phyloP scores from a whole-genome alignment of 2,329 filamentous ascomycete genomes.

The Aspergillus sojae region DNA sequence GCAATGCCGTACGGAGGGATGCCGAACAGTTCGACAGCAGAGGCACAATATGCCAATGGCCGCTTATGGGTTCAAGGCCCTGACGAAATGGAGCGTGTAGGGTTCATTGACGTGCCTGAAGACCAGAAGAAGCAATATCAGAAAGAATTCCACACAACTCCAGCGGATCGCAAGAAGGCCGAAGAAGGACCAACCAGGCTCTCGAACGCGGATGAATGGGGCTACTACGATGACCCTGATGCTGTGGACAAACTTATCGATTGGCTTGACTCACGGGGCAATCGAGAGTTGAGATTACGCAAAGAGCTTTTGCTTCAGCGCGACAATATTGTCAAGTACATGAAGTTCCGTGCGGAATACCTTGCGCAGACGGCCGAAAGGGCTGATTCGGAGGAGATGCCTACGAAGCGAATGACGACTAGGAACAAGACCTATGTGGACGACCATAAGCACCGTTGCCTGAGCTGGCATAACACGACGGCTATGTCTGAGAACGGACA shows the following conservation, averaged over 20 bases:
- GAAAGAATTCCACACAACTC: conserved; percentile 76
- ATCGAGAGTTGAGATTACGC: conserved; percentile 81
- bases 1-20: conserved; percentile 94
- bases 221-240: conserved; percentile 80
- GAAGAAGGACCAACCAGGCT: conserved; percentile 86
- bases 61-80: conserved; percentile 96
- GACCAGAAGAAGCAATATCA: conserved; percentile 76
- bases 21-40: conserved; percentile 82
- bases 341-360: conserved; percentile 78
- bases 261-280: conserved; percentile 86
- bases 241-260: conserved; percentile 76
- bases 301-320: conserved; percentile 82
- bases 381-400: conserved; percentile 49
- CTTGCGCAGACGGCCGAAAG: conserved; percentile 58
- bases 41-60: conserved; percentile 88
- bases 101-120: conserved; percentile 77
- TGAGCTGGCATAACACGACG: conserved; percentile 67
- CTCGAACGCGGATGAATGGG: conserved; percentile 80
- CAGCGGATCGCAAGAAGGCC: conserved; percentile 78
- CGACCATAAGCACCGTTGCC: conserved; percentile 60
- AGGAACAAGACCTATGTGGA: conserved; percentile 63
- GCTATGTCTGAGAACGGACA: conserved; percentile 62
- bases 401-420: conserved; percentile 61
- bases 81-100: conserved; percentile 80
- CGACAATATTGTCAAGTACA: conserved; percentile 74